A percentile compares a stretch with the other conserved stretches of the same genome.
These are phyloP conservation scores for Aspergillus indologenus DNA, from an alignment of 495 filamentous ascomycete genomes.

Conservation along the genomic window DNA sequence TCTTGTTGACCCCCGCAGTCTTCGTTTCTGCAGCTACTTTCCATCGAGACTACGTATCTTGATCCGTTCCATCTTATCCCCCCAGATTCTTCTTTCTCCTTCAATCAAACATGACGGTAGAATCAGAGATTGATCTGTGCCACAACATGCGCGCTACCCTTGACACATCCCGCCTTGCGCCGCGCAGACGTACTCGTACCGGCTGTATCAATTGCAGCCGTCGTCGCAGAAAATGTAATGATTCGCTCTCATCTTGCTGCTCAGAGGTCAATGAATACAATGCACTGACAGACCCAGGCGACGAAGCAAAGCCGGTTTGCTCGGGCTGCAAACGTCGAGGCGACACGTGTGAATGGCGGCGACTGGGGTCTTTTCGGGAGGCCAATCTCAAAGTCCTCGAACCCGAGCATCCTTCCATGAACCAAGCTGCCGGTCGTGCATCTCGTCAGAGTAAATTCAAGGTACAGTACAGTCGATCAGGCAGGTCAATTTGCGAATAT, in stretches of 20 bases:
- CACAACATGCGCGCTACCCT: slow-evolving; percentile 9
- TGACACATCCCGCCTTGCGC: slow-evolving; percentile 9
- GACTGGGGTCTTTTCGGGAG: slow-evolving; percentile 35
- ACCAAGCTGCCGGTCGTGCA: slow-evolving; percentile 21
- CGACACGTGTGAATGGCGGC: slow-evolving; percentile 32
- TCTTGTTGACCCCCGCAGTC: not conserved
- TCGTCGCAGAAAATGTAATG: slow-evolving; percentile 29
- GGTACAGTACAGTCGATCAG: slow-evolving; percentile 7
- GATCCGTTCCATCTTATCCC: slow-evolving; percentile 1
- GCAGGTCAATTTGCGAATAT: not conserved
- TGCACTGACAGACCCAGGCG: slow-evolving; percentile 12
- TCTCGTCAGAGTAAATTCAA: slow-evolving; percentile 31
- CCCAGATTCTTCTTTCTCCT: not conserved
- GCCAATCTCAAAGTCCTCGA: slow-evolving; percentile 33
- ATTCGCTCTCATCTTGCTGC: not conserved
- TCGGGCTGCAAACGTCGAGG: slow-evolving; percentile 31
- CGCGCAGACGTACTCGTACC: slow-evolving; percentile 32
- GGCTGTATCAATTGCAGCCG: slow-evolving; percentile 37
- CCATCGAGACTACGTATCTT: slow-evolving; percentile 1
- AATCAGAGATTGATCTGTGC: not conserved
- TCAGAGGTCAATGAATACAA: not conserved
- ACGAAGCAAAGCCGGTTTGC: slow-evolving; percentile 32
- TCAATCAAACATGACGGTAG: not conserved
- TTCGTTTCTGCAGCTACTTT: not conserved
- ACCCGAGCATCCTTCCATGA: slow-evolving; percentile 33